A percentile compares a stretch with the other conserved stretches of the same genome.
phyloP scores from a whole-genome alignment of 306 rosid genomes.

The Inga oerstediana region DNA sequence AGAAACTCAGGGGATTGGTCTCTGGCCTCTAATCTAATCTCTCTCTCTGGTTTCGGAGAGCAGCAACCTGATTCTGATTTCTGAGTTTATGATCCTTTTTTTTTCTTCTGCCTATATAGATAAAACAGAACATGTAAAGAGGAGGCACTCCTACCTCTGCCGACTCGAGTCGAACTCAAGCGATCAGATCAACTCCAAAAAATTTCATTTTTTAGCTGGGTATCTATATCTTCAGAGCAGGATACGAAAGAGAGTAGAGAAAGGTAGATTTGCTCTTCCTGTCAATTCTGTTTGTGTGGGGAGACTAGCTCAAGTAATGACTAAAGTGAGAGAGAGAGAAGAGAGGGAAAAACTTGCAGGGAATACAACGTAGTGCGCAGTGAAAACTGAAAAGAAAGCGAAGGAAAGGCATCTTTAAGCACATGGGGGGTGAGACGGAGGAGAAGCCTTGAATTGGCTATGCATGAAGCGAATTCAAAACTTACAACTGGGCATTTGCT shows the following conservation, averaged over 20 bases:
- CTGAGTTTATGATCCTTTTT: neutral
- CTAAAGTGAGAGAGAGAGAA: conserved; percentile 21
- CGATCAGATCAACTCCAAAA: conserved; percentile 34
- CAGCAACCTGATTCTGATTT: neutral
- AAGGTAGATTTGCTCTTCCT: conserved; percentile 39
- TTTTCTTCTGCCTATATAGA: neutral
- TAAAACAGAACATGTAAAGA: neutral
- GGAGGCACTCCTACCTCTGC: conserved; percentile 30
- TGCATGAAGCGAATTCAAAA: conserved; percentile 16
- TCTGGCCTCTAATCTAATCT: neutral
- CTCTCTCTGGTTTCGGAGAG: conserved; percentile 12
- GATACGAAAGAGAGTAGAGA: conserved; percentile 1
- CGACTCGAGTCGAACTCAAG: conserved; percentile 24
- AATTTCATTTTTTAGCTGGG: conserved; percentile 31
- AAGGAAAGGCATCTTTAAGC: conserved; percentile 37
- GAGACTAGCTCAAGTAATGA: conserved; percentile 26
- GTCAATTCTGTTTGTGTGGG: conserved; percentile 27
- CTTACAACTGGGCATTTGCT: conserved; percentile 42
- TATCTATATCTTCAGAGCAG: conserved; percentile 22
- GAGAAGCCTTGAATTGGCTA: conserved; percentile 22
- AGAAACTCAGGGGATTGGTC: neutral
- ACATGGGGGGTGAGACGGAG: conserved; percentile 41
- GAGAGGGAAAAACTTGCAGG: neutral
- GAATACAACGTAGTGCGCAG: conserved; percentile 31
- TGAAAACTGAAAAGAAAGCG: conserved; percentile 29